phyloP scores from a whole-genome alignment of 2,329 filamentous ascomycete species.

The Fusarium gaditjirri region DNA sequence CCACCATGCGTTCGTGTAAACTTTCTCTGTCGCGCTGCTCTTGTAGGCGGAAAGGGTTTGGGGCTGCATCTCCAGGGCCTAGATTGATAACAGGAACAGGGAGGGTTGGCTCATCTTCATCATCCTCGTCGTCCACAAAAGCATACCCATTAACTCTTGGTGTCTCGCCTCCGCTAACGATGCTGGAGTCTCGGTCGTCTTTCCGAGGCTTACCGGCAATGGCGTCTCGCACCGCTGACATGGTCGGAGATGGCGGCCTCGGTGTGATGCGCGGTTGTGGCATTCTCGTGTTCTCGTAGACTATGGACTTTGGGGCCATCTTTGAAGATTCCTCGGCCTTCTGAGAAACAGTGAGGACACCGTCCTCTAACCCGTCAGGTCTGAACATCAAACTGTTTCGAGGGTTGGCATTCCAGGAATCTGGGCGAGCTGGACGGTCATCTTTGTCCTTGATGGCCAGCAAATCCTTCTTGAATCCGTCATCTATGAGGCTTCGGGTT shows the following conservation, averaged over 20 bases:
- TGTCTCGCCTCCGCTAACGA: constrained; percentile 71
- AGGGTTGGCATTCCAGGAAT: constrained; percentile 79
- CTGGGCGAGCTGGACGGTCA: constrained; percentile 78
- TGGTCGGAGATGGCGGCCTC: constrained; percentile 78
- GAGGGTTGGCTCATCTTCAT: constrained; percentile 47
- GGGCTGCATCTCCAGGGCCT: constrained; percentile 70
- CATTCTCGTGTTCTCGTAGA: constrained; percentile 86
- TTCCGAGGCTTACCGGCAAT: constrained; percentile 77
- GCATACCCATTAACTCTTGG: constrained; percentile 93
- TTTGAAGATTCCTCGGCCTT: constrained; percentile 75
- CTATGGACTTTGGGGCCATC: constrained; percentile 79
- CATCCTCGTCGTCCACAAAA: constrained; percentile 86
- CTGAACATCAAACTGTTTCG: constrained; percentile 90
- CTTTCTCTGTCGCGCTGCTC: constrained; percentile 81
- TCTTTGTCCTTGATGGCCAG: constrained; percentile 74
- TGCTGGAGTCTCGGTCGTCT: constrained; percentile 69
- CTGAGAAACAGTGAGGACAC: constrained; percentile 71
- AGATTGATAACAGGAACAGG: constrained; percentile 63
- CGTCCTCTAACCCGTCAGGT: constrained; percentile 72
- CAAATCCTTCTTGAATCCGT: constrained; percentile 67
- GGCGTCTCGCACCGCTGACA: constrained; percentile 85
- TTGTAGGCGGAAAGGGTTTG: constrained; percentile 83
- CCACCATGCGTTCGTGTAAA: constrained; percentile 87
- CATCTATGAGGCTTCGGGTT: constrained; percentile 61
- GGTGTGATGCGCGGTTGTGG: constrained; percentile 59